A percentile compares a stretch with the other conserved stretches of the same genome.
Evolutionary conservation across 2,329 filamentous ascomycete species (phyloP).

Genomic region (Neopestalotiopsis rosae): DNA sequence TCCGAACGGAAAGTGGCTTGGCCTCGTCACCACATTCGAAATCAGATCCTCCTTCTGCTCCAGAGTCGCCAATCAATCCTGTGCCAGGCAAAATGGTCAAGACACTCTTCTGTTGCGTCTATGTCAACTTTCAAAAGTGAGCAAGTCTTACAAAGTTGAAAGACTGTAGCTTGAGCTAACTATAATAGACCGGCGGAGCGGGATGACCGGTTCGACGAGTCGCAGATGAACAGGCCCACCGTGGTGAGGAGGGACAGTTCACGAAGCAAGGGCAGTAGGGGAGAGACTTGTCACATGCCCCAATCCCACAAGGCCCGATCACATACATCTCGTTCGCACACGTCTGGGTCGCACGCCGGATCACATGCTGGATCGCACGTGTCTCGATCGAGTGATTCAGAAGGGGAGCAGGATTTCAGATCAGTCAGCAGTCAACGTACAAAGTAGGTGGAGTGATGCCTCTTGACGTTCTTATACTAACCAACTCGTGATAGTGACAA

Average conservation of each 20-base stretch:
- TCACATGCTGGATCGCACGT: too few relatives aligned
- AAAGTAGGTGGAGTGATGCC: background rate
- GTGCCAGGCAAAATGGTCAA: background rate
- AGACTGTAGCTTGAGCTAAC: background rate
- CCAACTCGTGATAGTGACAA: background rate
- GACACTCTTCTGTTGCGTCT: background rate
- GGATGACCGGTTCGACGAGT: background rate
- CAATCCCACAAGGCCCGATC: background rate
- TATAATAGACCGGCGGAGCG: background rate
- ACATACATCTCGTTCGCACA: too few relatives aligned
- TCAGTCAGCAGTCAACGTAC: background rate
- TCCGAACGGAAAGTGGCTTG: background rate
- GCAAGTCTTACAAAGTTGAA: background rate
- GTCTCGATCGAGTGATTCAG: background rate
- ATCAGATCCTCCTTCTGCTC: background rate
- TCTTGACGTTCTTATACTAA: background rate
- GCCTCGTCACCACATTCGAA: background rate
- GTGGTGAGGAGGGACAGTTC: background rate
- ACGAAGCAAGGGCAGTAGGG: background rate
- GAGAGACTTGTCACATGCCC: background rate
- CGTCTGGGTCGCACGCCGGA: too few relatives aligned
- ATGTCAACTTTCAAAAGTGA: background rate
- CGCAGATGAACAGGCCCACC: background rate
- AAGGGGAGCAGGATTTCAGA: background rate
- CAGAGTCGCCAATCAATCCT: background rate